A percentile compares a stretch with the other conserved stretches of the same genome.
Conservation (phyloP, 2,329 filamentous ascomycete species). For the Alternaria ethzedia region DNA sequence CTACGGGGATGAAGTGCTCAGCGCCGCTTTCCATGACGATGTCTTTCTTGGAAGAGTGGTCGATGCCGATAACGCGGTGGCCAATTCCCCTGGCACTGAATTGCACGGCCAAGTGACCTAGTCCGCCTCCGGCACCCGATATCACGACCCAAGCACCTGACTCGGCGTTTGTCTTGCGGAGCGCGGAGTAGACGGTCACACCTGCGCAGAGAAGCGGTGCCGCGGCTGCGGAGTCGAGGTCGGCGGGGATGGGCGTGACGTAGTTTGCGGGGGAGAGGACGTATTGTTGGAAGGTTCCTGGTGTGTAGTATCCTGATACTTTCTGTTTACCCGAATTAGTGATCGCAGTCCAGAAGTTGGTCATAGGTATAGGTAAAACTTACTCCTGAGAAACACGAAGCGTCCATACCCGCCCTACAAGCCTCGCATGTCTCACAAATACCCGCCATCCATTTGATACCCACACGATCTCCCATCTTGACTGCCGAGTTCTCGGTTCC, state of each 20-base stretch:
- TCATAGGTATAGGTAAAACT: slow-evolving; percentile 5
- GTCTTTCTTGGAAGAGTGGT: slow-evolving; percentile 69
- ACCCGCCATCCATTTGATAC: slow-evolving; percentile 70
- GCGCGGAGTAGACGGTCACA: slow-evolving; percentile 70
- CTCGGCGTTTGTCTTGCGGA: slow-evolving; percentile 65
- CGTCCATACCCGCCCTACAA: slow-evolving; percentile 54
- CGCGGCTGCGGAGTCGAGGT: slow-evolving; percentile 64
- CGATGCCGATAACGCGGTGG: slow-evolving; percentile 69
- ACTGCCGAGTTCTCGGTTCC: slow-evolving; percentile 62
- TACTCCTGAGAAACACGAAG: slow-evolving; percentile 40
- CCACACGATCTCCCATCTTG: slow-evolving; percentile 71
- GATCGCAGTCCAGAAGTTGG: not conserved
- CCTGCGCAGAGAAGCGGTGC: slow-evolving; percentile 72
- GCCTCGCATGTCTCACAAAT: slow-evolving; percentile 57
- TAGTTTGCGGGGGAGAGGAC: slow-evolving; percentile 68
- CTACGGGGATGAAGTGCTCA: slow-evolving; percentile 70
- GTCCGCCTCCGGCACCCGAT: slow-evolving; percentile 63
- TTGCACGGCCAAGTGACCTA: slow-evolving; percentile 70
- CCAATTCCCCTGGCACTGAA: slow-evolving; percentile 67
- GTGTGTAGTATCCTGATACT: slow-evolving; percentile 70
- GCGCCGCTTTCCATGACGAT: slow-evolving; percentile 67
- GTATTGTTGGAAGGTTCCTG: slow-evolving; percentile 77
- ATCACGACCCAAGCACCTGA: slow-evolving; percentile 68
- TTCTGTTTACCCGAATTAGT: slow-evolving; percentile 27
- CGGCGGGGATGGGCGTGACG: slow-evolving; percentile 72